Evolutionary conservation across 306 rosid genomes (phyloP), one percentile per base, ranked within the genome.

Genomic region (Vigna radiata): DNA sequence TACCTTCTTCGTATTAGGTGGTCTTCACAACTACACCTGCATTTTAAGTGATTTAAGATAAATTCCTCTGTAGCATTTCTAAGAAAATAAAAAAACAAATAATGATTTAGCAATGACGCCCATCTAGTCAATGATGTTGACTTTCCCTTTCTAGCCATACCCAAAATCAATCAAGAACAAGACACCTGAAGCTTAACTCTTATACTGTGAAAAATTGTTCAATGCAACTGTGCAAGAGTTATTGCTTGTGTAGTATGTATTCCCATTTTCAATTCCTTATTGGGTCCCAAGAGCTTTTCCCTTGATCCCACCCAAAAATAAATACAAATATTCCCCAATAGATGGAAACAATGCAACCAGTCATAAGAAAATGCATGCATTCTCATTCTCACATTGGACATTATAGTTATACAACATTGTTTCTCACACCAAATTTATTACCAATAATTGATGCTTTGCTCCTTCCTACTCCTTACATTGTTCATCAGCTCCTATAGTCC

Each of bases 401-500:
- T 9, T 23, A 48, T 56, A 21, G 19, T 47, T 25, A 75, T 73
- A 65, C 78, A 56, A 48, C 29, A 68, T 68, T 47, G 33, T 58
- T 48, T 48, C 65, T 73, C 4, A 33, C 59, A 14, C 8, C 49
- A 64, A 64, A 65, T 52, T 75, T 60, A 49, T 76, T 62, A 46
- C 43, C 69, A 43, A 21, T 27, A 53, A 25, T 14, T 10, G 27
- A 70, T 50, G 46, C 62, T 60, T 50, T 44, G 29, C 29, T 50
- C n/a, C 72, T 63, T 14, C 60, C 27, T 46, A 16, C 36, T 66
- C 64, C 52, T 75, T 72, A 60, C 25, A 27, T 50, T 41, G 61
- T 75, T 62, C 77, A 81, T 61, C 50, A 68, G 37, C 72, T 75
- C 76, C 77, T 59, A 65, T 19, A n/a, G 61, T 62, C 37, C 62